These are phyloP conservation scores for Acrodontium crateriforme DNA, from an alignment of 2,329 filamentous ascomycete species.

Conservation along the genomic window DNA sequence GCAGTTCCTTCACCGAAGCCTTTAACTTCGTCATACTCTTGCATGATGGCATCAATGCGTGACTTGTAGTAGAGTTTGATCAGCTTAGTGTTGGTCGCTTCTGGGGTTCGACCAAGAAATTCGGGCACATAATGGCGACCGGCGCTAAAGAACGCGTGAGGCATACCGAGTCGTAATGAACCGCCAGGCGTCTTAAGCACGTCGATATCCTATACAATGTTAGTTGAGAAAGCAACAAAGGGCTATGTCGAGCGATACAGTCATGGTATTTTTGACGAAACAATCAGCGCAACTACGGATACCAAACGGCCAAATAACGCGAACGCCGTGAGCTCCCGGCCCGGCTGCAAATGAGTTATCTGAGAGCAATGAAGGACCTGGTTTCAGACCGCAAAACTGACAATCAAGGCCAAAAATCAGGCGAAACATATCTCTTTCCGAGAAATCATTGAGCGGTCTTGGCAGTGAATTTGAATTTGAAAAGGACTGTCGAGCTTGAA, in stretches of 20 bases:
- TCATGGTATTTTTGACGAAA: constrained; percentile 26
- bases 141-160: constrained; percentile 48
- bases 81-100: constrained; percentile 31
- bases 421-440: no score
- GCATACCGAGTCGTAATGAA: constrained; percentile 52
- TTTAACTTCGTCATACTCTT: constrained; percentile 50
- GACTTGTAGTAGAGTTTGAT: constrained; percentile 52
- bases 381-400: no score
- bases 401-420: no score
- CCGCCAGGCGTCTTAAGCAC: constrained; percentile 46
- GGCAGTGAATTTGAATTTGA: no score
- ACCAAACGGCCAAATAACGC: constrained; percentile 58
- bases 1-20: constrained; percentile 52
- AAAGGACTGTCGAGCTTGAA: no score
- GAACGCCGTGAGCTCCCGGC: constrained; percentile 46
- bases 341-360: no score
- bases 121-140: constrained; percentile 48
- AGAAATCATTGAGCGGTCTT: no score
- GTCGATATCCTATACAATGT: constrained; percentile 48
- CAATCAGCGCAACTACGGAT: constrained; percentile 54
- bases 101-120: constrained; percentile 38
- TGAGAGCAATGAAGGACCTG: no score
- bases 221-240: constrained; percentile 16
- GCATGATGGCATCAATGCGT: constrained; percentile 48
- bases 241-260: constrained; percentile 4